Evolutionary conservation across 164 flowering plant genomes (phyloP), one percentile per base, ranked within the genome.

Genomic region (Tetracentron sinense): DNA sequence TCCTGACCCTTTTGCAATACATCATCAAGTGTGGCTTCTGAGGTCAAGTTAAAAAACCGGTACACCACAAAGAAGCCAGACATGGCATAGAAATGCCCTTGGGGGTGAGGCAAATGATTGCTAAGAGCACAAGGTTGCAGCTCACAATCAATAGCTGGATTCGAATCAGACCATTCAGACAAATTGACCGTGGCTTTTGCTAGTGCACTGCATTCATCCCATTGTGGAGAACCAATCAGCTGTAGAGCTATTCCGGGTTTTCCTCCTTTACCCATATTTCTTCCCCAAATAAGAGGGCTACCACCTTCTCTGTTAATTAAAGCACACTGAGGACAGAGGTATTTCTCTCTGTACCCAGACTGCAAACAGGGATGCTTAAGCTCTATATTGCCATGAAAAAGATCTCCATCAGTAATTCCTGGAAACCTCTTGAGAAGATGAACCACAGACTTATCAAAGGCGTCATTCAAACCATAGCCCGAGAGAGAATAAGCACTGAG

Each of bases 401-500:
- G 55, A 74, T 85, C 76, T 2, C 72, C 60, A 42, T 60, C 66
- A 20, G 44, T 69, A 42, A 66, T 60, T 47, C 71, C 68, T 23
- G 78, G 72, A 72, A 68, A 77, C 69, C 26, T 77, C 77, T 77
- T 86, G n/a, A 89, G 74, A 64, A 95, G 89, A 77, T 78, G 78
- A 61, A 69, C 79, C 51, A 94, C 97, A 58, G 97, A 86, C 72
- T 83, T 91, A 68, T 83, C 99, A 76, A 94, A 94, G 33, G 97
- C 99, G 78, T 94, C 99, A 74, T 94, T 94, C 58, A 94, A 68
- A 53, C 99, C 99, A 81, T 95, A 95, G 15, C 99, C 96, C 26
- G 89, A 61, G 38, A 95, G 86, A 63, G 99, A 95, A 78, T 92
- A 95, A 42, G 97, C 99, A 83, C 73, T 90, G 16, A 95, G 88